These are phyloP conservation scores for Cordyceps cicadae DNA, from an alignment of 2,329 filamentous ascomycete species.

Conservation along the genomic window DNA sequence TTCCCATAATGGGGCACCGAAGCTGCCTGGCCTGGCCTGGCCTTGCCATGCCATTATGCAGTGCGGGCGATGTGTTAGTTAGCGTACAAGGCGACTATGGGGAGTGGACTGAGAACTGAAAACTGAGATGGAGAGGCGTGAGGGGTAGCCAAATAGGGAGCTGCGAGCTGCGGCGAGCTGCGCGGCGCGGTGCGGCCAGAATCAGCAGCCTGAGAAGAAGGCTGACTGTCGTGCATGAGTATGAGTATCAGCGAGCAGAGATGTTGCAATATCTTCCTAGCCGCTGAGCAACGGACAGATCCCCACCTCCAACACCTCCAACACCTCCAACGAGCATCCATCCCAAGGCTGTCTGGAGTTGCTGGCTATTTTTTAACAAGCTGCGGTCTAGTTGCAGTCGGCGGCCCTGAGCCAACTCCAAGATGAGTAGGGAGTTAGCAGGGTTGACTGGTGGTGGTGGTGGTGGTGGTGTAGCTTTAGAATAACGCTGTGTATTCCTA, in stretches of 20 bases:
- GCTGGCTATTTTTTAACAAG: not conserved
- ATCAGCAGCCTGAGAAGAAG: not conserved
- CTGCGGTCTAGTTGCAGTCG: not conserved
- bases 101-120: not conserved
- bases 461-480: not conserved
- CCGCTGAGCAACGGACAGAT: conserved; percentile 1
- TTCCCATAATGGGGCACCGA: not conserved
- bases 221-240: conserved; percentile 9
- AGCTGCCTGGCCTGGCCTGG: not conserved
- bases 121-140: not conserved
- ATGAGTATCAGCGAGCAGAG: conserved; percentile 1
- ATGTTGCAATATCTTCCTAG: not conserved
- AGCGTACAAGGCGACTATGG: not conserved
- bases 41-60: not conserved
- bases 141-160: not conserved
- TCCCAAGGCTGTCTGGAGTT: not conserved
- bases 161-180: not conserved
- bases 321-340: not conserved
- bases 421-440: not conserved
- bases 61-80: conserved; percentile 7
- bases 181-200: not conserved
- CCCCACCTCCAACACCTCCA: not conserved
- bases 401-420: not conserved
- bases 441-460: not conserved
- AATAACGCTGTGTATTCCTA: not conserved